Base-by-base conservation (phyloP, 441 rosid species). In the Populus hybrid region DNA sequence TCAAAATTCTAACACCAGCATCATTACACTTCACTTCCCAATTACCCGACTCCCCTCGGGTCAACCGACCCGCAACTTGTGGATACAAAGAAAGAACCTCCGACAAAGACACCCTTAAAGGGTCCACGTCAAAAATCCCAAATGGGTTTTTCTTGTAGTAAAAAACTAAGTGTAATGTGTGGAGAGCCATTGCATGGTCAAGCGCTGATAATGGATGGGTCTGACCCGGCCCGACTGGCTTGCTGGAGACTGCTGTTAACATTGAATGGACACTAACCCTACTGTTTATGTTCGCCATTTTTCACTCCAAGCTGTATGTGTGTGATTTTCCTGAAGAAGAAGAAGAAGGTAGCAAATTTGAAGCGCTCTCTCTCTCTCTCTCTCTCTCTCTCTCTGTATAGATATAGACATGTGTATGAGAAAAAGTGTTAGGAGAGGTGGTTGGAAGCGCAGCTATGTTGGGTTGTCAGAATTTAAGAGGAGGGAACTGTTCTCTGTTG, bases 11-110 rank as follows among this genome's bases (percentile, higher is more conserved):
- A 50, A 89, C 87, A 3, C 87, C 92, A 4, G 90, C 89, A 72
- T 90, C 94, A 64, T 87, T 87, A 78, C 88, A 89, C 82, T 84
- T 90, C 68, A 89, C 85, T 56, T 63, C 87, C 91, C 85, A 86
- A 7, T 76, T 70, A 74, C 89, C 88, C 2, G 76, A 50, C 77
- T 82, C 81, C 2, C 68, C 74, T 12, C 82, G 76, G 24, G 36
- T n/a, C 82, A 87, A 38, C 79, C 94, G 87, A 78, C 92, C 92
- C 31, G 87, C 67, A 0, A 75, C 85, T 0, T 83, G 75, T 21
- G 87, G 88, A 83, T 88, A 88, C 74, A 76, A 1, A 14, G 86
- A 83, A 6, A 89, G 83, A 28, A 76, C 73, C 86, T 87, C 88
- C 1, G 90, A 83, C 8, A 88, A 64, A 3, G 90, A 83, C 53